A percentile compares a stretch with the other conserved stretches of the same genome.
These are phyloP conservation scores for Torulaspora delbrueckii DNA, from an alignment of 805 yeast species.

Conservation along the genomic window DNA sequence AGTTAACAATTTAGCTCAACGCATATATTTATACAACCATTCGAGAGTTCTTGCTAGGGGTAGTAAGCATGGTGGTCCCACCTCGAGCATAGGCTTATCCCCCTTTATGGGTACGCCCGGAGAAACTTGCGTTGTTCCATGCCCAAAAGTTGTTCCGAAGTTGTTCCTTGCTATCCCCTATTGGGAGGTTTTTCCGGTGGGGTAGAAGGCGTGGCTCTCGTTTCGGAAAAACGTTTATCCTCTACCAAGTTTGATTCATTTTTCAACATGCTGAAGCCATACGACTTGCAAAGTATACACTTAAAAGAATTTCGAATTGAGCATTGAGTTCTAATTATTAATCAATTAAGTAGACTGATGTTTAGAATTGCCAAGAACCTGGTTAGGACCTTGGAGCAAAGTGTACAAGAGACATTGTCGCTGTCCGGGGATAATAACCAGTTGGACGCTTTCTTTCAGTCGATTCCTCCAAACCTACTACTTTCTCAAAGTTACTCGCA, in stretches of 20 bases:
- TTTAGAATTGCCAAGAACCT: constrained; percentile 61
- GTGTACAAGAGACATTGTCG: constrained; percentile 36
- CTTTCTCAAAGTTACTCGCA: constrained; percentile 28
- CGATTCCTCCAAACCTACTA: constrained; percentile 34
- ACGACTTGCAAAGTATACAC: neutral
- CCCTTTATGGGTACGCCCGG: neutral
- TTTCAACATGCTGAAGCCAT: neutral
- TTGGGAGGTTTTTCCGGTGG: neutral
- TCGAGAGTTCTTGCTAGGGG: neutral
- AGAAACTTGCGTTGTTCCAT: neutral
- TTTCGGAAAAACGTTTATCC: neutral
- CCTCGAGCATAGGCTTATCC: neutral
- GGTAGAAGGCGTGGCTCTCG: neutral
- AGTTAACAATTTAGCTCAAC: no score
- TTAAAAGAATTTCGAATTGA: no score
- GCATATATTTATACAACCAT: neutral
- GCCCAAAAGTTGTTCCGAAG: neutral
- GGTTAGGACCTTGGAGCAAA: constrained; percentile 51
- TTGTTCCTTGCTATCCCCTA: neutral
- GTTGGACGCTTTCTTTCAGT: constrained; percentile 36
- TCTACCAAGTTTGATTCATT: neutral
- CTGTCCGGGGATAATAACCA: constrained; percentile 33
- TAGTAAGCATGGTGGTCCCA: neutral
- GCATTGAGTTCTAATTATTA: neutral
- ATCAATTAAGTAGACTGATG: constrained; percentile 33